Percentiles rank a stretch among this genome's conserved stretches.
Evolutionary conservation across 2,329 filamentous ascomycete species (phyloP).

Genomic region (Emmonsia crescens): DNA sequence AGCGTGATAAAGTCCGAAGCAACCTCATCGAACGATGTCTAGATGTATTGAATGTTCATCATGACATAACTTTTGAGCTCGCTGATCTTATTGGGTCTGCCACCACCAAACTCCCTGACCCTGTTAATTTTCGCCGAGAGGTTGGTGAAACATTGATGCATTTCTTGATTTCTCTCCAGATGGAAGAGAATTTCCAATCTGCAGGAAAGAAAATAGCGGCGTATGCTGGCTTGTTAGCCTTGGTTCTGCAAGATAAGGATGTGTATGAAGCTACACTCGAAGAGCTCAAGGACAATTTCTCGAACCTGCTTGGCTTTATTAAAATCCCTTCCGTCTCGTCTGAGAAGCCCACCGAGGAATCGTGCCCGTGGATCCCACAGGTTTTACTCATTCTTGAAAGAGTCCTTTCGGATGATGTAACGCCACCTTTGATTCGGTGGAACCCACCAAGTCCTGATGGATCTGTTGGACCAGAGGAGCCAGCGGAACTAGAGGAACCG

Average conservation of each 20-base stretch:
- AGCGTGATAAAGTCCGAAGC: slow-evolving; percentile 59
- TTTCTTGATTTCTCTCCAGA: slow-evolving; percentile 61
- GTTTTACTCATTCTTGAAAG: slow-evolving; percentile 84
- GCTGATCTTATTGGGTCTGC: slow-evolving; percentile 74
- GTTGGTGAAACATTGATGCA: slow-evolving; percentile 74
- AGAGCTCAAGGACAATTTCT: slow-evolving; percentile 65
- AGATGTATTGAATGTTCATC: slow-evolving; percentile 79
- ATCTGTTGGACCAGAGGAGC: slow-evolving; percentile 30
- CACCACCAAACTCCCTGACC: slow-evolving; percentile 50
- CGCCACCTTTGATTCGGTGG: slow-evolving; percentile 66
- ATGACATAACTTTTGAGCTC: slow-evolving; percentile 80
- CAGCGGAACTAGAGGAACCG: slow-evolving; percentile 50
- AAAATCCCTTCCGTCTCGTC: slow-evolving; percentile 46
- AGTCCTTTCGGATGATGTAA: slow-evolving; percentile 77
- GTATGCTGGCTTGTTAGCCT: slow-evolving; percentile 80
- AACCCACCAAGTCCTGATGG: slow-evolving; percentile 38
- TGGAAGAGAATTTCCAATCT: slow-evolving; percentile 45
- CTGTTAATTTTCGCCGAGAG: slow-evolving; percentile 51
- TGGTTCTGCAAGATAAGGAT: slow-evolving; percentile 69
- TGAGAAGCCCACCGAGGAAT: slow-evolving; percentile 58
- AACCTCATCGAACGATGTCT: slow-evolving; percentile 81
- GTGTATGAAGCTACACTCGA: slow-evolving; percentile 72
- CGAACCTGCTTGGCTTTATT: slow-evolving; percentile 67
- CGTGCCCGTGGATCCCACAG: slow-evolving; percentile 88
- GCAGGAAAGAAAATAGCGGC: slow-evolving; percentile 66